phyloP scores from a whole-genome alignment of 768 basidiomycete species.

The Rhizopogon vesiculosus region DNA sequence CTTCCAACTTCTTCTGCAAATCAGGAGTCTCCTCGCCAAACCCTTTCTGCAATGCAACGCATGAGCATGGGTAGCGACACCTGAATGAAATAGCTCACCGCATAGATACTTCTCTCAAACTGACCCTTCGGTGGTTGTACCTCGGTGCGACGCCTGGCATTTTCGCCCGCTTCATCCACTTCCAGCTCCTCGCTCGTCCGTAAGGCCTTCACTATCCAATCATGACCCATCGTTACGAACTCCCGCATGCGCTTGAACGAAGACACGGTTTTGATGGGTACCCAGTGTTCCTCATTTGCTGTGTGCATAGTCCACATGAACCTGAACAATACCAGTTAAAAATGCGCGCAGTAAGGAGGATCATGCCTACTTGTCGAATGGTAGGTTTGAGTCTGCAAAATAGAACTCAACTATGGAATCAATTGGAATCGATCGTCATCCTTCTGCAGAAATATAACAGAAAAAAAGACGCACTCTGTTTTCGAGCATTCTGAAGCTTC shows the following conservation, averaged over 20 bases:
- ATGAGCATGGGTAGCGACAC: background rate
- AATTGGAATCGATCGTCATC: background rate
- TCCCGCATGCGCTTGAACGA: slow-evolving; percentile 96
- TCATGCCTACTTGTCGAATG: slow-evolving; percentile 68
- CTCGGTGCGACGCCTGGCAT: slow-evolving; percentile 72
- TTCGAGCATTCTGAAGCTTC: slow-evolving; percentile 43
- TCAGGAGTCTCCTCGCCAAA: slow-evolving; percentile 65
- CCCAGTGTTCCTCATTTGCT: slow-evolving; percentile 82
- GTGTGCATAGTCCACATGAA: slow-evolving; percentile 94
- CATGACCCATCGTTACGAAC: slow-evolving; percentile 50
- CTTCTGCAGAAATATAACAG: background rate
- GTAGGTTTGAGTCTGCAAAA: slow-evolving; percentile 94
- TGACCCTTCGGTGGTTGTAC: slow-evolving; percentile 73
- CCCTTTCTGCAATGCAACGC: slow-evolving; percentile 64
- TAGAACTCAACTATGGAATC: slow-evolving; percentile 80
- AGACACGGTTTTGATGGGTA: slow-evolving; percentile 78
- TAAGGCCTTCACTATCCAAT: slow-evolving; percentile 72
- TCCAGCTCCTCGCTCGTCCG: slow-evolving; percentile 53
- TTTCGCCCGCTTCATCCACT: slow-evolving; percentile 66
- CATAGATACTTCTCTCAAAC: slow-evolving; percentile 84
- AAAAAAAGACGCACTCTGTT: slow-evolving; percentile 43
- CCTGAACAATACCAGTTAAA: slow-evolving; percentile 34
- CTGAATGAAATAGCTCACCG: slow-evolving; percentile 48
- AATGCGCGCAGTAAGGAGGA: background rate
- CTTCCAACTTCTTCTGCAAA: slow-evolving; percentile 71